Evolutionary conservation across 176 grass and related monocot genomes (phyloP), one percentile per base, ranked within the genome.

Genomic region (Rhynchospora pubera): DNA sequence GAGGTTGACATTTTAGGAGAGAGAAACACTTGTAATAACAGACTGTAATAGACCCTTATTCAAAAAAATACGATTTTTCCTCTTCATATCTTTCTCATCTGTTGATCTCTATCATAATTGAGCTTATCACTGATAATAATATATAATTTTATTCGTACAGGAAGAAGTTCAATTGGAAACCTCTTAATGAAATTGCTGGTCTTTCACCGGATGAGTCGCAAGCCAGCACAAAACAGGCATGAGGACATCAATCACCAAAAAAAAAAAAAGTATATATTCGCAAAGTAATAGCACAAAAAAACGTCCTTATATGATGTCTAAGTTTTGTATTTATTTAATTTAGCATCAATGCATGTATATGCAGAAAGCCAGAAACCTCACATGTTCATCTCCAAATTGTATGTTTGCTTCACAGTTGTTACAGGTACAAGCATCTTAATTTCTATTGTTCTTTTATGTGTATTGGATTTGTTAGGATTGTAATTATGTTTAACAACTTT

Each of bases 151-250:
- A 51, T 85, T 47, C 9, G 7, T 53, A 77, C 87, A 97, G 95
- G 95, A 94, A 90, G 23, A 91, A 89, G 61, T 97, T 97, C 1
- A 16, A 89, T 8, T 97, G 90, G 95, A 97, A 84, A 84, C 95
- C 90, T 18, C 90, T 97, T 45, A 93, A 92, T 74, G 90, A 97
- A 57, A 91, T 89, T 48, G 78, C 87, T 0, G 92, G 92, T 76
- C 90, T 97, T 19, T 79, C 90, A 62, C 60, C 90, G 21, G 65
- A 21, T 5, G 83, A 50, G 13, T 22, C 39, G 23, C 9, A 60
- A 78, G 61, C 32, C 12, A 85, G 69, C 24, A 23, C 45, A 73
- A 9, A 51, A 26, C 69, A 73, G 19, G 9, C 19, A 51, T 73
- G 45, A 73, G 9, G 21, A n/a, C n/a, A n/a, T n/a, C n/a, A n/a